Evolutionary conservation across 2,329 filamentous ascomycete genomes (phyloP).

Genomic region (Tolypocladium cylindrosporum): DNA sequence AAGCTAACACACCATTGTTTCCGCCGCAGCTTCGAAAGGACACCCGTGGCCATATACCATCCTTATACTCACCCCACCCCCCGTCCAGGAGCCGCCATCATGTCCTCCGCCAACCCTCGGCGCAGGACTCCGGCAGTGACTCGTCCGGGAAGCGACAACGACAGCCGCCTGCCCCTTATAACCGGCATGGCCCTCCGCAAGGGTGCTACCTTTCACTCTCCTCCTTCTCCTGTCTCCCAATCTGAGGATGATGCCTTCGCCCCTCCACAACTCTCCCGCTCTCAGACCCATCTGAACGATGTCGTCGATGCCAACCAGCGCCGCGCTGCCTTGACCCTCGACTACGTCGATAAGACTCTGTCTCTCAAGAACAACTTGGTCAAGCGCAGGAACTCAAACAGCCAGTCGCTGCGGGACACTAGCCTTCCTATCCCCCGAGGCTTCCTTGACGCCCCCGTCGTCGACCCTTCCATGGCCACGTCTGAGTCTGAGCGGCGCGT

Average conservation of each 20-base stretch:
- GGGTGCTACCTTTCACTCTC: slow-evolving; percentile 57
- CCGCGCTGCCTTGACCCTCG: slow-evolving; percentile 57
- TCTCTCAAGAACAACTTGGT: slow-evolving; percentile 27
- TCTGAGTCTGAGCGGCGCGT: slow-evolving; percentile 35
- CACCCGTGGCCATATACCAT: not conserved
- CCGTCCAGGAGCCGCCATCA: slow-evolving; percentile 19
- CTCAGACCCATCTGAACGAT: slow-evolving; percentile 62
- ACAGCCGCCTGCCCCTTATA: slow-evolving; percentile 23
- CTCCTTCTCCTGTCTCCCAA: slow-evolving; percentile 30
- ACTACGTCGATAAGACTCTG: slow-evolving; percentile 54
- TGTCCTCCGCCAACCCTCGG: slow-evolving; percentile 38
- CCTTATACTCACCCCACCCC: slow-evolving; percentile 8
- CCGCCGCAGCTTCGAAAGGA: not conserved
- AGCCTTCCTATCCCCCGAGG: slow-evolving; percentile 50
- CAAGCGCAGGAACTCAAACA: slow-evolving; percentile 21
- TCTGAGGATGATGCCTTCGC: slow-evolving; percentile 30
- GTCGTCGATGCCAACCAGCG: slow-evolving; percentile 59
- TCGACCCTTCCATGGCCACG: slow-evolving; percentile 36
- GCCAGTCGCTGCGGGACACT: slow-evolving; percentile 37
- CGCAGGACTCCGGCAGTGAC: slow-evolving; percentile 32
- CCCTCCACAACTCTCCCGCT: slow-evolving; percentile 50
- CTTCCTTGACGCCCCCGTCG: slow-evolving; percentile 46
- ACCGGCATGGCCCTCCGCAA: slow-evolving; percentile 48
- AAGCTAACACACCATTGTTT: not conserved
- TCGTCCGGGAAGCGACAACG: slow-evolving; percentile 22